Evolutionary conservation across 805 yeast species (phyloP).

Genomic region (Suhomyces tanzawaensis): DNA sequence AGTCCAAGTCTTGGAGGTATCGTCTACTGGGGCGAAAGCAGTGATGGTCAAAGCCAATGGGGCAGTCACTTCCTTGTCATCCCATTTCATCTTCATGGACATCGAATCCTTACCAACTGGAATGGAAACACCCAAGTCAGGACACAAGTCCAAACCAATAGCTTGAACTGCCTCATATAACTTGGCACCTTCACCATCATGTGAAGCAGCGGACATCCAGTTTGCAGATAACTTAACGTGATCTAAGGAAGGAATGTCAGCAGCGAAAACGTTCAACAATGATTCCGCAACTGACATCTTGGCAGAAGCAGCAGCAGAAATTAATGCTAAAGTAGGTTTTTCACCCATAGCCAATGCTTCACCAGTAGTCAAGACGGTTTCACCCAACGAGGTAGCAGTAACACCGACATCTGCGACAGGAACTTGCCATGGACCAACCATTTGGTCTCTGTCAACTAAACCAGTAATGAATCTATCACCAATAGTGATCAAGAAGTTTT

Average conservation of each 20-base stretch:
- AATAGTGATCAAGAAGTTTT: constrained; percentile 91
- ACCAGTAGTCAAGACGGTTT: constrained; percentile 70
- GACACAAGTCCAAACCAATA: constrained; percentile 90
- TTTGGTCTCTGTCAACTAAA: constrained; percentile 92
- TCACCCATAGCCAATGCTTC: constrained; percentile 99
- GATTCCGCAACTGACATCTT: constrained; percentile 96
- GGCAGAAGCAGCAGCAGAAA: constrained; percentile 87
- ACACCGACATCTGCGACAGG: constrained; percentile 99
- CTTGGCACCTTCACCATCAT: constrained; percentile 92
- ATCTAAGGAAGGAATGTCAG: constrained; percentile 74
- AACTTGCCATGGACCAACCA: constrained; percentile 99
- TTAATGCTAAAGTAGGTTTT: constrained; percentile 85
- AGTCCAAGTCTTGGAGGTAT: constrained; percentile 93
- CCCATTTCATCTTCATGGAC: constrained; percentile 99
- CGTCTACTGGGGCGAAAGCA: constrained; percentile 82
- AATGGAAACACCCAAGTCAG: constrained; percentile 83
- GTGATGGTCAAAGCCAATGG: constrained; percentile 90
- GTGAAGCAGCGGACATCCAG: constrained; percentile 99
- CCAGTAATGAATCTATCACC: constrained; percentile 99
- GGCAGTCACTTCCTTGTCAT: constrained; percentile 86
- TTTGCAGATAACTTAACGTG: constrained; percentile 88
- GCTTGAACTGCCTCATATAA: constrained; percentile 97
- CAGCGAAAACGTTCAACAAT: constrained; percentile 81
- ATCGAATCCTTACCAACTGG: constrained; percentile 99
- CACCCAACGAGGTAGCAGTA: constrained; percentile 86